Evolutionary conservation across 1,284 basidiomycete genomes (phyloP), one percentile per base, ranked within the genome.

Genomic region (Trametes hirsuta): DNA sequence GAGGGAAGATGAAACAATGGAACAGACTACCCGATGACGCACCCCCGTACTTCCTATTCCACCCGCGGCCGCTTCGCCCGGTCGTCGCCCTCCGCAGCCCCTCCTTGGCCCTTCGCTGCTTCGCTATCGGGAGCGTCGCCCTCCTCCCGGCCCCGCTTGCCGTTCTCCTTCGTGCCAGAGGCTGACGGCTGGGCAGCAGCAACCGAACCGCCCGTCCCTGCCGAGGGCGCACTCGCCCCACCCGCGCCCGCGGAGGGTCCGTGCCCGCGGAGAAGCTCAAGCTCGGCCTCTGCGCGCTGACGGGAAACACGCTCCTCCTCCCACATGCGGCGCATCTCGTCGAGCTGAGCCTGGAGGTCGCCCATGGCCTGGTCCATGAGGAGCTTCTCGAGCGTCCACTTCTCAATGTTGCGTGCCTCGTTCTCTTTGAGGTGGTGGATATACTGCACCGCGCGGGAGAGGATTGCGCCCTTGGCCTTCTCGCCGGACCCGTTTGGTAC

Each of bases 331-430:
- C 88, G 83, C 73, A 90, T 80, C 73, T 92, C 90, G 68, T 91
- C 90, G 10, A 92, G 78, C 71, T 92, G 90, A 24, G 85, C 83
- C 73, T 93, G 90, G 57, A 93, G 75, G 68, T 93, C 90, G 21
- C 90, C 89, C 90, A 93, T 93, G 2, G 90, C 91, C 75, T 95
- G 94, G 71, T 96, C 94, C 90, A 93, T 94, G 55, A 95, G 78
- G 45, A 95, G 74, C 76, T 95, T 95, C 78, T 96, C 94, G 40
- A 96, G 78, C n/a, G 94, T 94, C 94, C 94, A 95, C 72, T 93
- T 93, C 74, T 96, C 94, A 66, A 95, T 94, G 68, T 95, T 94
- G 46, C 88, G 85, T 22, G 91, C 91, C 73, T 95, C 93, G 74
- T 93, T 93, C 74, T 94, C 91, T 71, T 95, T 95, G 51, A 96